Base-by-base conservation (phyloP, 257 asterid species). In the Solanum arcanum region DNA sequence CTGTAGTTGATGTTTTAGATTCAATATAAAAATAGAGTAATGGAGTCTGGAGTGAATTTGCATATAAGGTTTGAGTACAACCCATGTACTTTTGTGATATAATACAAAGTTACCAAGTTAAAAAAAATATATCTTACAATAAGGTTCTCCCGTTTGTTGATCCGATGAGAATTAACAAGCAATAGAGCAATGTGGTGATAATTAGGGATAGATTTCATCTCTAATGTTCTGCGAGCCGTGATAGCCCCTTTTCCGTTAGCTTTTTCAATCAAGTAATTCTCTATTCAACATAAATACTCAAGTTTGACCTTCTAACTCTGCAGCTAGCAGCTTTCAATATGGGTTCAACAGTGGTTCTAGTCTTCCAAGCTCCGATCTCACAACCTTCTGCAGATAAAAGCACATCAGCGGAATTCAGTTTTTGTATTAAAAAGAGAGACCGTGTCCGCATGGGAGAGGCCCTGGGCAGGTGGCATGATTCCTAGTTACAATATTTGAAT, bases 271-370 rank as follows among this genome's bases (percentile, higher is more conserved):
- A 39, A 21, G 86, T 69, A 87, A 49, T 49, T 85, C 59, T 29
- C 82, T 39, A 47, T 74, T 88, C 18, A 31, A 47, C 72, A 47
- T 78, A 83, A 44, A n/a, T n/a, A 60, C 56, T 77, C 9, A 44
- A 85, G 84, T 83, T 74, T 86, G 37, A 29, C 49, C 74, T 68
- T 85, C 25, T 60, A 59, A 87, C 41, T 42, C 81, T 90, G 90
- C 94, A 95, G 99, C 88, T 97, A 69, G 99, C 92, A 70, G 98
- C 98, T 83, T 97, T 97, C 92, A 97, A 94, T 88, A 94, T 97
- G 98, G 99, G 99, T 82, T 97, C 99, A 20, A 97, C 99, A 1
- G 99, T 95, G 88, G 98, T 97, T 88, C 87, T 97, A n/a, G 94
- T 97, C 60, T 97, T 97, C 90, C 98, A 95, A 93, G 98, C 98